Evolutionary conservation across 495 filamentous ascomycete species (phyloP).

Genomic region (Neurospora sp.): DNA sequence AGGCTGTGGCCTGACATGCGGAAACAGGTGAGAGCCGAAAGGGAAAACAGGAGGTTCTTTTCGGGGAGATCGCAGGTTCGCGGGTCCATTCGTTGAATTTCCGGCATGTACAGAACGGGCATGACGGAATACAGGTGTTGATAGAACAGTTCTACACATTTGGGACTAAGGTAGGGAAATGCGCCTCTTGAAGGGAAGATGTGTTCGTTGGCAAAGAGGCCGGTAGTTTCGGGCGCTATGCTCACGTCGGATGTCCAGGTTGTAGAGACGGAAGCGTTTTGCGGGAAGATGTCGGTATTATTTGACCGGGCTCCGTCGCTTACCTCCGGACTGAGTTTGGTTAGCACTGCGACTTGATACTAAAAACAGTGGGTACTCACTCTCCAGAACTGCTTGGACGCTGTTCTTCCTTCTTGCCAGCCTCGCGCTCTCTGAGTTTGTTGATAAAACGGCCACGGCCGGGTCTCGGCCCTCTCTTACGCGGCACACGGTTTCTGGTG

Average conservation of each 20-base stretch:
- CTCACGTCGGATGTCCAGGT: background rate
- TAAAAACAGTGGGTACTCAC: background rate
- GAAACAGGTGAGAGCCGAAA: slow-evolving; percentile 27
- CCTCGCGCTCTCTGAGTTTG: slow-evolving; percentile 17
- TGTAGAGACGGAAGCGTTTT: background rate
- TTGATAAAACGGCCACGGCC: slow-evolving; percentile 26
- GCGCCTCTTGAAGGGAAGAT: slow-evolving; percentile 16
- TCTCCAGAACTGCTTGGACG: background rate
- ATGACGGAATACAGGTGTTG: slow-evolving; percentile 31
- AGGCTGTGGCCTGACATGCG: slow-evolving; percentile 27
- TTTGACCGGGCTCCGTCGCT: background rate
- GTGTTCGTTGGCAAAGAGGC: slow-evolving; percentile 20
- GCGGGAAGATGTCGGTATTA: background rate
- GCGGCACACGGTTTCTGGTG: slow-evolving; percentile 28
- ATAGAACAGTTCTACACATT: slow-evolving; percentile 26
- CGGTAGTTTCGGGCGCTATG: slow-evolving; percentile 13
- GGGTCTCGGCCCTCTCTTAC: slow-evolving; percentile 25
- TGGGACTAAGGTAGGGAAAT: slow-evolving; percentile 22
- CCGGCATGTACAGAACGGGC: slow-evolving; percentile 26
- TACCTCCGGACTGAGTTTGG: background rate
- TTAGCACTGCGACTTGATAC: background rate
- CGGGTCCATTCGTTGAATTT: slow-evolving; percentile 13
- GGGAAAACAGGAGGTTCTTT: slow-evolving; percentile 23
- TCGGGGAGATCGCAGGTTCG: slow-evolving; percentile 17
- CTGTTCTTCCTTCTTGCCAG: background rate